Percentiles rank a stretch among this genome's conserved stretches.
Evolutionary conservation across 805 yeast genomes (phyloP).

Genomic region (Pachysolen tannophilus): DNA sequence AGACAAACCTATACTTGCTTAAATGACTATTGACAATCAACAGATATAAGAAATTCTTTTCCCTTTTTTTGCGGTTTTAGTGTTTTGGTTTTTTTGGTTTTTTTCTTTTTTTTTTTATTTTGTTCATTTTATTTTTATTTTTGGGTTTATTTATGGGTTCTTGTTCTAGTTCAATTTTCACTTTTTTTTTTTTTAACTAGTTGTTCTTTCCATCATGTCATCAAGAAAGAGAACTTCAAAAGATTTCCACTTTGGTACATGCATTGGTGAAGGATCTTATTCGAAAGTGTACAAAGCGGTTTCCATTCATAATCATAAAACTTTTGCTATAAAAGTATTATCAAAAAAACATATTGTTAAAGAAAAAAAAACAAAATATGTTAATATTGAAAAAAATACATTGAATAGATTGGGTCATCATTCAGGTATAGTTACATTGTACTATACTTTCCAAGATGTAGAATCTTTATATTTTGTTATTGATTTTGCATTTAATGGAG

Average conservation of each 20-base stretch:
- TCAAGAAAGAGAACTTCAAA: slow-evolving; percentile 48
- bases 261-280: slow-evolving; percentile 93
- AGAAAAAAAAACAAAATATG: slow-evolving; percentile 80
- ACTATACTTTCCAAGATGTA: slow-evolving; percentile 93
- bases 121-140: no score
- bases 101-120: no score
- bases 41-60: no score
- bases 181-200: no score
- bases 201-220: no score
- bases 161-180: no score
- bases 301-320: slow-evolving; percentile 62
- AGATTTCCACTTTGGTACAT: slow-evolving; percentile 84
- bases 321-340: slow-evolving; percentile 86
- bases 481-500: slow-evolving; percentile 95
- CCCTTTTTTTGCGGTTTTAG: no score
- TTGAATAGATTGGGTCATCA: slow-evolving; percentile 82
- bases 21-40: no score
- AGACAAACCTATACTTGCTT: no score
- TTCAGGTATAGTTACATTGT: slow-evolving; percentile 88
- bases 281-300: slow-evolving; percentile 88
- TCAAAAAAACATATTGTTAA: slow-evolving; percentile 77
- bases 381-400: slow-evolving; percentile 77
- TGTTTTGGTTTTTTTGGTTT: no score
- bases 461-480: slow-evolving; percentile 82
- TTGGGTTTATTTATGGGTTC: no score